phyloP scores from a whole-genome alignment of 129 eudicot genomes.

The Arctium minus region DNA sequence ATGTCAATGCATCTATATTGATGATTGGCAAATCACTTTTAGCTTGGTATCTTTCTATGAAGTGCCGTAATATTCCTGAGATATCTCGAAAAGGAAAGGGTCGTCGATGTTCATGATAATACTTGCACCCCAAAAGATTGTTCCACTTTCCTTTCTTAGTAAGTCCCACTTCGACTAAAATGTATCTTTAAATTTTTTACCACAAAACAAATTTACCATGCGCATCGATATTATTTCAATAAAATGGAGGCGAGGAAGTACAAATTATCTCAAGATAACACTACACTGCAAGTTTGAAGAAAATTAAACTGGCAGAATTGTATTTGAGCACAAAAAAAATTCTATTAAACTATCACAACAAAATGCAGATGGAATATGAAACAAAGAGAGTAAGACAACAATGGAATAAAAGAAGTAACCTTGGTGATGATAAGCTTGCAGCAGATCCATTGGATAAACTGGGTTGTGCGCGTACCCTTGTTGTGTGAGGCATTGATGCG shows the following conservation, averaged over 20 bases:
- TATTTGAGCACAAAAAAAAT: neutral
- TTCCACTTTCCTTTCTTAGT: too few relatives aligned
- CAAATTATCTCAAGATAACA: neutral
- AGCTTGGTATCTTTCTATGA: neutral
- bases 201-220: too few relatives aligned
- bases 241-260: neutral
- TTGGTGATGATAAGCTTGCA: conserved; percentile 41
- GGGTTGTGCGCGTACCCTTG: conserved; percentile 50
- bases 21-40: neutral
- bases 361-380: neutral
- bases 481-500: conserved; percentile 41
- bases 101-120: too few relatives aligned
- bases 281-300: neutral
- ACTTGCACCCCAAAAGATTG: too few relatives aligned
- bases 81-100: too few relatives aligned
- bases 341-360: neutral
- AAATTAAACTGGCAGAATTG: neutral
- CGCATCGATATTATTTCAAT: too few relatives aligned
- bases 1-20: neutral
- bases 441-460: conserved; percentile 54
- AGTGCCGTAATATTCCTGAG: too few relatives aligned
- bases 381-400: neutral
- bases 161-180: too few relatives aligned
- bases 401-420: conserved; percentile 32
- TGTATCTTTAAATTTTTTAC: too few relatives aligned